These are phyloP conservation scores for Colletotrichum chlorophyti DNA, from an alignment of 2,329 filamentous ascomycete species.

Conservation along the genomic window DNA sequence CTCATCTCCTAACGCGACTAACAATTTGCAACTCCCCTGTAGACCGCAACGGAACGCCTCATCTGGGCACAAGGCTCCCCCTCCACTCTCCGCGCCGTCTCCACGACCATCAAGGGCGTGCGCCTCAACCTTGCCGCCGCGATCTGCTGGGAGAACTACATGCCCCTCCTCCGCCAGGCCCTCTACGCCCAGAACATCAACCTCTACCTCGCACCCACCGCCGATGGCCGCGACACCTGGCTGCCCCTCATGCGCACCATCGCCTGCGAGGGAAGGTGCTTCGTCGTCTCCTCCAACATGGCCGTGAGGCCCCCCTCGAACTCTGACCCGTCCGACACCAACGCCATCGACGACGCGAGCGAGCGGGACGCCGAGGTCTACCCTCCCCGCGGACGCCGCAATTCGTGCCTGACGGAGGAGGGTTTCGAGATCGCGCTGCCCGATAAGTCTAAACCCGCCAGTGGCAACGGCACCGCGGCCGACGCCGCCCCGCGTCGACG, in stretches of 20 bases:
- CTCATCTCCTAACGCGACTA: neutral
- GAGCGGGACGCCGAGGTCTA: neutral
- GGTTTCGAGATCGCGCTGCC: conserved; percentile 56
- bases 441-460: conserved; percentile 25
- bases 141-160: conserved; percentile 98
- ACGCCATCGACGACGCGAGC: neutral
- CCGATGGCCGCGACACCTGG: conserved; percentile 86
- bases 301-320: conserved; percentile 64
- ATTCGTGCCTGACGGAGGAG: conserved; percentile 52
- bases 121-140: conserved; percentile 83
- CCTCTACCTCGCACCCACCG: conserved; percentile 88
- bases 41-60: conserved; percentile 81
- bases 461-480: neutral
- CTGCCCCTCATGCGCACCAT: conserved; percentile 81
- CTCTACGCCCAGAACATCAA: conserved; percentile 93
- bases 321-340: neutral
- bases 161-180: conserved; percentile 84
- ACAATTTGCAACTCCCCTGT: neutral
- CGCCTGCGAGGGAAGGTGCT: conserved; percentile 81
- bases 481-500: conserved; percentile 32
- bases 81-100: conserved; percentile 79
- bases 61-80: conserved; percentile 90
- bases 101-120: conserved; percentile 79
- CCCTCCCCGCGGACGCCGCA: conserved; percentile 35
- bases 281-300: conserved; percentile 88